Evolutionary conservation across 139 green algal species (phyloP).

Genomic region (Chlorella sorokiniana): DNA sequence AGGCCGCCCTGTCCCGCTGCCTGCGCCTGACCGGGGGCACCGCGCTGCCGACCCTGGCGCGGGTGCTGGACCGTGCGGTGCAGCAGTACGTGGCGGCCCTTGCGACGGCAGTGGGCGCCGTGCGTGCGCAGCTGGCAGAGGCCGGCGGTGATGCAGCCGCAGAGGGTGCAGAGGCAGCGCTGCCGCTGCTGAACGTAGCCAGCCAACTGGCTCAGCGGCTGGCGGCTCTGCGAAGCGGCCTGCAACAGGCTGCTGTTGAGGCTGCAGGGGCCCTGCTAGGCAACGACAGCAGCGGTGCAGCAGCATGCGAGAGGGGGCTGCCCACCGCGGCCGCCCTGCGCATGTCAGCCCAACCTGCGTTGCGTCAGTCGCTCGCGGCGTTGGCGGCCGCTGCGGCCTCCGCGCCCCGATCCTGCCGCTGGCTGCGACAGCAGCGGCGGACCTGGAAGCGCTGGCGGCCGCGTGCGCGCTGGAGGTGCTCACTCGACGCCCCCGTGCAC

Average conservation of each 20-base stretch:
- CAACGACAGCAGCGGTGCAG: not conserved
- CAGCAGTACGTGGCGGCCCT: slow-evolving; percentile 45
- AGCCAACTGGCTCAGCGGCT: slow-evolving; percentile 36
- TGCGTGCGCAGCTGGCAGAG: slow-evolving; percentile 7
- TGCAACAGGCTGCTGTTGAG: slow-evolving; percentile 33
- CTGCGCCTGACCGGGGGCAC: slow-evolving; percentile 61
- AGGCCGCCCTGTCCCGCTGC: slow-evolving; percentile 55
- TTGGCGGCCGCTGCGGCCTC: not conserved
- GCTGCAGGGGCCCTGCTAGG: slow-evolving; percentile 17
- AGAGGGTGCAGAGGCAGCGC: slow-evolving; percentile 34
- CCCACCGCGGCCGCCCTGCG: slow-evolving; percentile 19
- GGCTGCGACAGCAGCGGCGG: not conserved
- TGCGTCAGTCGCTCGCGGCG: slow-evolving; percentile 32
- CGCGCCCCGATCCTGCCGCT: slow-evolving; percentile 1
- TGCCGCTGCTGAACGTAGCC: slow-evolving; percentile 62
- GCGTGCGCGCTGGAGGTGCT: slow-evolving; percentile 19
- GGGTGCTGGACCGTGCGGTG: slow-evolving; percentile 57
- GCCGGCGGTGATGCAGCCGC: slow-evolving; percentile 9
- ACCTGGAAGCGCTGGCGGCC: not conserved
- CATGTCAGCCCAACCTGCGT: slow-evolving; percentile 11
- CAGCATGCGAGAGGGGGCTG: slow-evolving; percentile 1
- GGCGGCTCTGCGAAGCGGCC: slow-evolving; percentile 40
- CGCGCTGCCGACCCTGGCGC: slow-evolving; percentile 63
- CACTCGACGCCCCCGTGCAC: not conserved
- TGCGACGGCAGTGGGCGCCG: slow-evolving; percentile 3